Base-by-base conservation (phyloP, 352 stramenopile species). In the Globisporangium parvum region DNA sequence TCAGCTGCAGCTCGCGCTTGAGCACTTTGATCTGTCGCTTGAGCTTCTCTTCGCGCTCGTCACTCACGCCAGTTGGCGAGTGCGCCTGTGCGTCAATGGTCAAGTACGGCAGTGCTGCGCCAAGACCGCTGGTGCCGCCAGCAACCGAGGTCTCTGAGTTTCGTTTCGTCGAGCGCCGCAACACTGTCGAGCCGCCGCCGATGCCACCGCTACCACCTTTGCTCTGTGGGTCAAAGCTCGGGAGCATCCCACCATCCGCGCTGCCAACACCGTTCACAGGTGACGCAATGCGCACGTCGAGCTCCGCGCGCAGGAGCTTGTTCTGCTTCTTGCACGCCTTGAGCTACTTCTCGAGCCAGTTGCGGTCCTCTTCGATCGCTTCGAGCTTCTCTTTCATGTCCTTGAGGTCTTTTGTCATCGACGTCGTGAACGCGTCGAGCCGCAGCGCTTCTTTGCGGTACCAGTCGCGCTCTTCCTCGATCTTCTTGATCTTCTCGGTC, bases 301-400 rank as follows among this genome's bases (percentile, higher is more conserved):
- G 63, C 46, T 93, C 87, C 0, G 85, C 82, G 21, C 81, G 81
- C 33, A 96, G 68, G 24, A 98, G 57, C 62, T 97, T 97, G 67
- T 97, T 97, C 56, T 97, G 88, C 53, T 96, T 97, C 63, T 97
- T 97, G 60, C 83, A 96, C 8, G 84, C 86, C 62, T 98, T 98
- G 6, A 98, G 76, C 63, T 97, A 91, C 37, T 94, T 93, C 53
- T 95, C 85, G 12, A 97, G 70, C 90, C 91, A 98, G 42, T 88
- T 87, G 23, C 90, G 73, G 57, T 98, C 90, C 47, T 97, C 87
- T 72, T 97, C 77, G 28, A 96, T 93, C 0, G 82, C 84, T 35
- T 91, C 78, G 18, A 97, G 68, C 53, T 97, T 96, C 46, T 96
- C 88, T 46, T 93, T 90, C 82, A 98, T 94, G 47, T 88, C 85